These are phyloP conservation scores for Jamesozyma jinghongensis DNA, from an alignment of 805 yeast genomes.

Conservation along the genomic window DNA sequence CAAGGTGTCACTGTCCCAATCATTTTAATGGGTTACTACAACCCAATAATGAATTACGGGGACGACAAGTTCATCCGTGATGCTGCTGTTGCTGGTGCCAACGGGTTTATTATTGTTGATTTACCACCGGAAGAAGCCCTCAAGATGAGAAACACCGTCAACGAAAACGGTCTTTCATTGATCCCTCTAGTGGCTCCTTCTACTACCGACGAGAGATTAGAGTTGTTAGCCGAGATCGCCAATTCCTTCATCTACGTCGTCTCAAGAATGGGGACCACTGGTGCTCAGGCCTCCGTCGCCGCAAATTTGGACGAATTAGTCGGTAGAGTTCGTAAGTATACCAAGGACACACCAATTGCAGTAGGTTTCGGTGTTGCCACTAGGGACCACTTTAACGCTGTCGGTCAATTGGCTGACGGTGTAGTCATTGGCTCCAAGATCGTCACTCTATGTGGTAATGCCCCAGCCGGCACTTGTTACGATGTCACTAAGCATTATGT, in stretches of 20 bases:
- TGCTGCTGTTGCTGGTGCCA: conserved; percentile 82
- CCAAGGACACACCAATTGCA: conserved; percentile 78
- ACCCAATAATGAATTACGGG: conserved; percentile 85
- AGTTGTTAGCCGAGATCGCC: conserved; percentile 71
- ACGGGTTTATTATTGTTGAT: conserved; percentile 91
- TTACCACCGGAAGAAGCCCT: conserved; percentile 97
- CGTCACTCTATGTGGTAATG: conserved; percentile 57
- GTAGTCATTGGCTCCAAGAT: conserved; percentile 92
- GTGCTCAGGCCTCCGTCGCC: conserved; percentile 60
- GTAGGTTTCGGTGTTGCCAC: conserved; percentile 97
- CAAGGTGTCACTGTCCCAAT: conserved; percentile 84
- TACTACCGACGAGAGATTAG: conserved; percentile 82
- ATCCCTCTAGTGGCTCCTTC: conserved; percentile 96
- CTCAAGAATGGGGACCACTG: conserved; percentile 97
- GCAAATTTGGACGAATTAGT: conserved; percentile 58
- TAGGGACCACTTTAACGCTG: conserved; percentile 76
- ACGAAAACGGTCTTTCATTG: conserved; percentile 62
- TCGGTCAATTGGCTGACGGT: conserved; percentile 82
- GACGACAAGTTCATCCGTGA: conserved; percentile 74
- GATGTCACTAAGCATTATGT: conserved; percentile 59
- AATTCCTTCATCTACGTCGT: conserved; percentile 96
- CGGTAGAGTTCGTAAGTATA: conserved; percentile 60
- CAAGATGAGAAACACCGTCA: conserved; percentile 67
- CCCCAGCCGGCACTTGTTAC: conserved; percentile 51
- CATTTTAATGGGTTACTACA: conserved; percentile 94